Evolutionary conservation across 2,329 filamentous ascomycete genomes (phyloP).

Genomic region (Apiospora koreana): DNA sequence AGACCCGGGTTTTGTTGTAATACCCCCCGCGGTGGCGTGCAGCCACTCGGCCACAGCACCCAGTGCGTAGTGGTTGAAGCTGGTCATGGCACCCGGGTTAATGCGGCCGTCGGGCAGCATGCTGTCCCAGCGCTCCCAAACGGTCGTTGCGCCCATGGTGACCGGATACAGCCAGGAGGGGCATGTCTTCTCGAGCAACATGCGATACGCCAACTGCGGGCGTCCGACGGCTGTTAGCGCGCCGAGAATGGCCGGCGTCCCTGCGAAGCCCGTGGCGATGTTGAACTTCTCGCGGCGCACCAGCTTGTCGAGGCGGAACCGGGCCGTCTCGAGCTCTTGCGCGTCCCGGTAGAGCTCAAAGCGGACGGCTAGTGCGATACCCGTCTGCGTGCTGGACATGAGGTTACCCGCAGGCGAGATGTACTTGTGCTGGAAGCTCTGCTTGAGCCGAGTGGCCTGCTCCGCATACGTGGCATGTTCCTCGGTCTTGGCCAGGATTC

Average conservation of each 20-base stretch:
- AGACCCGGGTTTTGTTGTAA: constrained; percentile 23
- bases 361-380: constrained; percentile 37
- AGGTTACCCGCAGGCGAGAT: constrained; percentile 27
- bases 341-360: constrained; percentile 36
- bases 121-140: constrained; percentile 41
- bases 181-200: constrained; percentile 34
- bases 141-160: constrained; percentile 37
- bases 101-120: constrained; percentile 34
- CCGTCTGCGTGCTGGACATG: constrained; percentile 42
- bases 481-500: constrained; percentile 22
- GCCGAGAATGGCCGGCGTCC: constrained; percentile 40
- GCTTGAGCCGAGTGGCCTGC: constrained; percentile 16
- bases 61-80: constrained; percentile 40
- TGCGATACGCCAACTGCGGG: constrained; percentile 41
- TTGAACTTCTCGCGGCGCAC: constrained; percentile 34
- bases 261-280: constrained; percentile 46
- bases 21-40: constrained; percentile 32
- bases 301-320: constrained; percentile 32
- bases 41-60: constrained; percentile 39
- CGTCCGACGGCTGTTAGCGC: constrained; percentile 31
- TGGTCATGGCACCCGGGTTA: constrained; percentile 39
- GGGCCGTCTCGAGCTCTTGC: constrained; percentile 24
- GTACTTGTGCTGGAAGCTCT: constrained; percentile 20
- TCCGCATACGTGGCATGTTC: constrained; percentile 22
- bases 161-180: constrained; percentile 39